These are phyloP conservation scores for Anacardium occidentale DNA, from an alignment of 345 rosid species.

Conservation along the genomic window DNA sequence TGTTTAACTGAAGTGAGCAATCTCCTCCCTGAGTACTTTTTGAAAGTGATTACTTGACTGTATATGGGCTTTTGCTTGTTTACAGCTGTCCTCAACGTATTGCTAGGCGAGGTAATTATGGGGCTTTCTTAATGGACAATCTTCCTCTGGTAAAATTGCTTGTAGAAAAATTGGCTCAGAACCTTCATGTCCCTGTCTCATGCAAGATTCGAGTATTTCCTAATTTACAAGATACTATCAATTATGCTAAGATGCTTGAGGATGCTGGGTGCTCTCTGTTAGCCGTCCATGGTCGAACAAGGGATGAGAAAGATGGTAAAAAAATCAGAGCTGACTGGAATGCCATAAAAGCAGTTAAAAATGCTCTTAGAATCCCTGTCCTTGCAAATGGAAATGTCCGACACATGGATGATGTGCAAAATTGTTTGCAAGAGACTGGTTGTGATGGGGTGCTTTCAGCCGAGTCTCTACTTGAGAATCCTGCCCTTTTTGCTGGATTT, in stretches of 20 bases:
- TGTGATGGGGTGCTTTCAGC: slow-evolving; percentile 95
- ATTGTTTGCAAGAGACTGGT: slow-evolving; percentile 69
- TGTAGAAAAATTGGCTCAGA: slow-evolving; percentile 68
- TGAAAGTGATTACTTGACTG: neutral
- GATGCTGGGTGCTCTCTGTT: slow-evolving; percentile 91
- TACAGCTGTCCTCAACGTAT: slow-evolving; percentile 94
- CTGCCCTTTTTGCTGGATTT: slow-evolving; percentile 85
- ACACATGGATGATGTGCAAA: slow-evolving; percentile 68
- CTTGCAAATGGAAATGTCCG: slow-evolving; percentile 93
- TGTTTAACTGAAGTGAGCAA: neutral
- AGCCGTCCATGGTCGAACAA: slow-evolving; percentile 90
- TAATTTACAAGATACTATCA: slow-evolving; percentile 65
- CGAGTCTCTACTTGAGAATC: slow-evolving; percentile 91
- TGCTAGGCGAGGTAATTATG: slow-evolving; percentile 83
- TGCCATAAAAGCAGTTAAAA: slow-evolving; percentile 79
- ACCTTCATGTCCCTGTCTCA: slow-evolving; percentile 72
- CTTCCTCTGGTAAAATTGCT: slow-evolving; percentile 82
- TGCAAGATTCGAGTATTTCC: slow-evolving; percentile 90
- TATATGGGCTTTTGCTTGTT: neutral
- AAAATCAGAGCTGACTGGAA: slow-evolving; percentile 79
- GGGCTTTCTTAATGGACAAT: slow-evolving; percentile 95
- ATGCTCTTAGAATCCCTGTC: slow-evolving; percentile 69
- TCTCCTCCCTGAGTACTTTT: neutral
- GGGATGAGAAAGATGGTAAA: slow-evolving; percentile 86
- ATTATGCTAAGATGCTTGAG: slow-evolving; percentile 87